Base-by-base conservation (phyloP, 2,329 filamentous ascomycete species). In the Botrytis aclada region DNA sequence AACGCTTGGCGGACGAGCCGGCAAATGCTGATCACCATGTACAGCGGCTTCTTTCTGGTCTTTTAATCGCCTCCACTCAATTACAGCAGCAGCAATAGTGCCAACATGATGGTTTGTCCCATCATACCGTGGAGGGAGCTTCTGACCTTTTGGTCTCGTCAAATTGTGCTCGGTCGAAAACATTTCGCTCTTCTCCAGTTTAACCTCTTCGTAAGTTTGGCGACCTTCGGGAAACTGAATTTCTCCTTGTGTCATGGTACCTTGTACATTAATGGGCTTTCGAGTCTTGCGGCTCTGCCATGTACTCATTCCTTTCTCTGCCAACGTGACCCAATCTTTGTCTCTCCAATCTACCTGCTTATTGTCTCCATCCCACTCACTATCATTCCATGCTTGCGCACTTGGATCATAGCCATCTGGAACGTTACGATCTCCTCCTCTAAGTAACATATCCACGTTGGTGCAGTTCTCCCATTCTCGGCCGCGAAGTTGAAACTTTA, bases 401-500 rank as follows among this genome's bases (percentile, higher is more conserved):
- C 10, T 5, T 0, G 25, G 12, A 3, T 8, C 5, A 22, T 61
- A 37, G 6, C 20, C 3, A 1, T 12, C 29, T 3, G 51, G 51
- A 14, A 69, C n/a, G 12, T n/a, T 22, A 25, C 70, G 39, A 32
- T 41, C 20, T 5, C 63, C 70, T 4, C 18, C n/a, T 37, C 32
- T 69, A 9, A 47, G 39, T 8, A 72, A 18, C 6, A 16, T 58
- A 1, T 43, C 12, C 32, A 69, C 29, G 18, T 72, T 39, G 16
- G 70, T 69, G 32, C 70, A 69, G n/a, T 72, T 69, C 6, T n/a
- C 29, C 70, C 70, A 72, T 39, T 69, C 10, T 20, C 70, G 18
- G 34, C n/a, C n/a, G 37, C 65, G 65, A 29, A 69, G 41, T 43
- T 69, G 25, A 69, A 69, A 69, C 4, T 37, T 20, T 7, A 56